Evolutionary conservation across 2,329 filamentous ascomycete genomes (phyloP), one percentile per base, ranked within the genome.

Genomic region (Hypoxylon sp.): DNA sequence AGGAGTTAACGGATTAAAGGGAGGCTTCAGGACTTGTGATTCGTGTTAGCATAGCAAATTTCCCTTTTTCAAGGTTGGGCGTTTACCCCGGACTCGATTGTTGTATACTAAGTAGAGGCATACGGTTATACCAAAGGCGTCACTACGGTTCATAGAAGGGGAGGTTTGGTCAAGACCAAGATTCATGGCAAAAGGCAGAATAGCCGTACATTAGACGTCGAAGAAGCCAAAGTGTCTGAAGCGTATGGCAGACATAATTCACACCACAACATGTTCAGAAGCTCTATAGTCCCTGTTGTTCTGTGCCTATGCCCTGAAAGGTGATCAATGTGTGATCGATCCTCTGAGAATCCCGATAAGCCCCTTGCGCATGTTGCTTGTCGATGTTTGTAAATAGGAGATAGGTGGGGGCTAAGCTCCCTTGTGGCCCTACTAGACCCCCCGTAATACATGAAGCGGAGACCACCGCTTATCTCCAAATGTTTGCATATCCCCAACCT

Each of bases 91-190:
- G 62, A 39, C 27, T 29, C 21, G 71, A 62, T 70, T 75, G 73
- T 75, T 76, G 74, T 76, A 76, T 76, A 76, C 74, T 76, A 76
- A 75, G 54, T 75, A 75, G 68, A 65, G 70, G 71, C 69, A 75
- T 74, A 44, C 2, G 54, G 54, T 13, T 35, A 75, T 76, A 76
- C 74, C 73, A 73, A 67, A 63, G 50, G 62, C 48, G 73, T 59
- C 39, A 24, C 39, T 56, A 59, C 46, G 70, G 59, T 60, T 56
- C 39, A 64, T 68, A 66, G 65, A 72, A 27, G 24, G 37, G 39
- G 47, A 17, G 47, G 46, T 42, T 42, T 37, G 7, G 24, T 27
- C 53, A 52, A 65, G 35, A 35, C 39, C 29, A 37, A 24, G 52
- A 50, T 24, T 31, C 13, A 54, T 42, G 21, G 32, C 35, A 51